Evolutionary conservation across 306 rosid species (phyloP), one percentile per base, ranked within the genome.

Genomic region (Coriaria nepalensis): DNA sequence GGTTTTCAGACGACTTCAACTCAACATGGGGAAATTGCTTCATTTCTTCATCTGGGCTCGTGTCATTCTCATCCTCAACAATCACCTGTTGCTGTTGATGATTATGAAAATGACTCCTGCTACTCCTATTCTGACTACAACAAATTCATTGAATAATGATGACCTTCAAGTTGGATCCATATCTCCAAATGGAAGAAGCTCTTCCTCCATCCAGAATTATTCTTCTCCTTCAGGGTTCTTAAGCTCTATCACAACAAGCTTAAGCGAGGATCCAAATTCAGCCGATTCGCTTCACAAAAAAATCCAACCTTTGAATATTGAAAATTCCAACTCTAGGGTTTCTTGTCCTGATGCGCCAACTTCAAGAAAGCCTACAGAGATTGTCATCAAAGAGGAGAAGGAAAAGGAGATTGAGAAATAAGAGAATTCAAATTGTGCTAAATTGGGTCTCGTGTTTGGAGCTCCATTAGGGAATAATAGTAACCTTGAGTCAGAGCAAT

Each of bases 1-100:
- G 97, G 93, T 79, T 34, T n/a, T 68, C 84, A 2, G 78, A 90
- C 77, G 84, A 81, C 56, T 90, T 90, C 63, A 69, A 66, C 47
- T 53, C 68, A 58, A 63, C n/a, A 68, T 34, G 8, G 59, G 45
- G 76, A 68, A 13, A 47, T 73, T 39, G 63, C 80, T 14, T 80
- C 96, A 40, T 88, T 88, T 72, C 83, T 88, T 43, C 81, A 60
- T 59, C 95, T 88, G 4, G 82, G 88, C 42, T 66, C 80, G 8
- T 61, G 81, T 36, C 74, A 78, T 59, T 71, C 65, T 8, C 66
- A 14, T 37, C 29, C 1, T 20, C 29, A 20, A 20, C 29, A 20
- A 20, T 20, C 29, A 20, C 29, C 29, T 20, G 29, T 54, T 32
- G 36, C 42, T 15, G 57, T 50, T 53, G 72, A 65, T 39, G 86